Percentiles rank a stretch among this genome's conserved stretches.
Conservation (phyloP, 441 rosid species). For the Corymbia citriodora region DNA sequence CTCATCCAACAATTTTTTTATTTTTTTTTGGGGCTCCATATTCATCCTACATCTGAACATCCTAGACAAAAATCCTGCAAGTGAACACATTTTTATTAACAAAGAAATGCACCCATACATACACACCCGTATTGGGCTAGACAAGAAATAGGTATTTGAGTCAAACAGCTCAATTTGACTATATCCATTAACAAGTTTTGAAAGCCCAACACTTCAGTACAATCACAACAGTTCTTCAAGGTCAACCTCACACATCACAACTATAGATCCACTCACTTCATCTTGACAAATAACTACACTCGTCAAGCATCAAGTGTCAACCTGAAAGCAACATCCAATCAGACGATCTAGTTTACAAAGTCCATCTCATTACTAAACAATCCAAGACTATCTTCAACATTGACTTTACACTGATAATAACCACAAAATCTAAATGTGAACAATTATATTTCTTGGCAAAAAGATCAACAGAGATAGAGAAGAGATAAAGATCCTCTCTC, state of each 20-base stretch:
- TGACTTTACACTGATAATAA: background rate
- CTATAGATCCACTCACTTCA: background rate
- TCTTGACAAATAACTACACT: background rate
- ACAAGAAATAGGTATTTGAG: background rate
- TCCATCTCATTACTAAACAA: background rate
- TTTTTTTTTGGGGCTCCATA: background rate
- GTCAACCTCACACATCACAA: background rate
- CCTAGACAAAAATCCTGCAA: background rate
- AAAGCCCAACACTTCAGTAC: background rate
- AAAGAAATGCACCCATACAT: background rate
- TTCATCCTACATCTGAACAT: background rate
- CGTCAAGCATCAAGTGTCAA: background rate
- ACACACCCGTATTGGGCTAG: background rate
- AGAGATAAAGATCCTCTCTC: background rate
- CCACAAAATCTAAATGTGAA: background rate
- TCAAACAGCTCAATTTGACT: background rate
- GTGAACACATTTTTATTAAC: background rate
- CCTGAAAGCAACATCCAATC: background rate
- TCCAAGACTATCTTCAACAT: background rate
- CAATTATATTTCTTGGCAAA: background rate
- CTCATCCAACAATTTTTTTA: background rate
- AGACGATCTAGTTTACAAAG: background rate
- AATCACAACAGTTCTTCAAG: background rate
- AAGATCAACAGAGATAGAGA: background rate
- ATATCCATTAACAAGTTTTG: background rate